These are phyloP conservation scores for Papilionanthe hybrid DNA, from an alignment of 116 monocot genomes.

Conservation along the genomic window DNA sequence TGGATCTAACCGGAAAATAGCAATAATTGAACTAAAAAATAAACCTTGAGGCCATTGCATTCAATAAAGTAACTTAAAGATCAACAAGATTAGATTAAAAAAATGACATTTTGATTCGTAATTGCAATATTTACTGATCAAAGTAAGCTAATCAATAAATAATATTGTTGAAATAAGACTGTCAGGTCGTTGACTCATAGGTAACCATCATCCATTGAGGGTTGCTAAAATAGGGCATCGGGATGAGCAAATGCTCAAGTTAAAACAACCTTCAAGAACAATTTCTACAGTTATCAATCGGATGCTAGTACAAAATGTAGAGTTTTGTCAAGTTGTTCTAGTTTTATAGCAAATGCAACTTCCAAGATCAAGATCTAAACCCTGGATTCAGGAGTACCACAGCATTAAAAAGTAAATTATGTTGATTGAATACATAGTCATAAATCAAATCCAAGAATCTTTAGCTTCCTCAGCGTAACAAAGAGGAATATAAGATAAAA, in stretches of 20 bases:
- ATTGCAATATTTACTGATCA: background rate
- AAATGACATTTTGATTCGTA: too few species aligned
- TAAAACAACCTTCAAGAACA: too few species aligned
- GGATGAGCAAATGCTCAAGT: background rate
- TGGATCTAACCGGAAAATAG: too few species aligned
- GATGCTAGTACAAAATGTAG: background rate
- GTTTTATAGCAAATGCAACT: background rate
- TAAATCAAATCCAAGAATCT: background rate
- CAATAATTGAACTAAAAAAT: too few species aligned
- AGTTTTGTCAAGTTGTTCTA: background rate
- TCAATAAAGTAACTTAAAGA: too few species aligned
- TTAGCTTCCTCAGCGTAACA: background rate
- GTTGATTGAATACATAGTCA: background rate
- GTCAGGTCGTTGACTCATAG: background rate
- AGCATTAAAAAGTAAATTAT: background rate
- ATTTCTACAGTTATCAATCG: too few species aligned
- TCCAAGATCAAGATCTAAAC: background rate
- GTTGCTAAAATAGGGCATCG: background rate
- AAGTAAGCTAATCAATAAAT: background rate
- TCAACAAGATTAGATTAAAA: too few species aligned
- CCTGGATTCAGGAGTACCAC: background rate
- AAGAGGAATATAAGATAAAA: background rate
- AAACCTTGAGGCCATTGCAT: too few species aligned
- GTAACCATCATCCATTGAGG: background rate
- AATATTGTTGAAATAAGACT: background rate